phyloP scores from a whole-genome alignment of 1,284 basidiomycete species.

The Microbotryum saponariae region DNA sequence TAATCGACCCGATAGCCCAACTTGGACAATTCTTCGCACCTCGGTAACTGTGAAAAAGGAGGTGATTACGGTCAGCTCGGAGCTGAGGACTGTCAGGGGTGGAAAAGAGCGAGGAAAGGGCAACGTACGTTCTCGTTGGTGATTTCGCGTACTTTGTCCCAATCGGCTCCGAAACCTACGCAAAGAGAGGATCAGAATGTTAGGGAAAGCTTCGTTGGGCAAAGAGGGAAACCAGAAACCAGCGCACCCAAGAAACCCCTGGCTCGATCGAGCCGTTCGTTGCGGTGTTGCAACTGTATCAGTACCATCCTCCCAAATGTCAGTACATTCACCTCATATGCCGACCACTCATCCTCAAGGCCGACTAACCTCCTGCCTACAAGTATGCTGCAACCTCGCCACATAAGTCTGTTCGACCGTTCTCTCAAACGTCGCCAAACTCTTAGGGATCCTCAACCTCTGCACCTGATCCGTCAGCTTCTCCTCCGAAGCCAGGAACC shows the following conservation, averaged over 20 bases:
- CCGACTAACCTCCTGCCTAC: constrained; percentile 49
- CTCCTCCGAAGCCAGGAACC: constrained; percentile 43
- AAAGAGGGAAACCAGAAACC: background rate
- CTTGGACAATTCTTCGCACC: constrained; percentile 64
- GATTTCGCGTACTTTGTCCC: constrained; percentile 54
- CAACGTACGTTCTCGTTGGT: background rate
- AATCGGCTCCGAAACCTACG: constrained; percentile 62
- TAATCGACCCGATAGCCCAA: constrained; percentile 23
- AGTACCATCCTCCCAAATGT: no score
- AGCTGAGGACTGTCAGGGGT: background rate
- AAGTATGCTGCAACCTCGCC: constrained; percentile 59
- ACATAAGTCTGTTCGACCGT: constrained; percentile 65
- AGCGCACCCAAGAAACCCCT: constrained; percentile 68
- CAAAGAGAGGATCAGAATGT: no score
- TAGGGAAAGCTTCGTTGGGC: no score
- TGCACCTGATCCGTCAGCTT: constrained; percentile 39
- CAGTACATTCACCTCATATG: no score
- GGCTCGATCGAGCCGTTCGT: constrained; percentile 62
- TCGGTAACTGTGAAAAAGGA: constrained; percentile 51
- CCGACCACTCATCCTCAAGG: no score
- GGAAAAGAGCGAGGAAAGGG: background rate
- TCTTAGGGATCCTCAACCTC: constrained; percentile 23
- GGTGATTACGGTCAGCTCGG: no score
- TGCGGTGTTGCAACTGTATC: constrained; percentile 49
- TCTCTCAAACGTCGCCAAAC: constrained; percentile 54